Percentiles rank a stretch among this genome's conserved stretches.
Conservation (phyloP, 345 rosid genomes). For the Reutealis trisperma region DNA sequence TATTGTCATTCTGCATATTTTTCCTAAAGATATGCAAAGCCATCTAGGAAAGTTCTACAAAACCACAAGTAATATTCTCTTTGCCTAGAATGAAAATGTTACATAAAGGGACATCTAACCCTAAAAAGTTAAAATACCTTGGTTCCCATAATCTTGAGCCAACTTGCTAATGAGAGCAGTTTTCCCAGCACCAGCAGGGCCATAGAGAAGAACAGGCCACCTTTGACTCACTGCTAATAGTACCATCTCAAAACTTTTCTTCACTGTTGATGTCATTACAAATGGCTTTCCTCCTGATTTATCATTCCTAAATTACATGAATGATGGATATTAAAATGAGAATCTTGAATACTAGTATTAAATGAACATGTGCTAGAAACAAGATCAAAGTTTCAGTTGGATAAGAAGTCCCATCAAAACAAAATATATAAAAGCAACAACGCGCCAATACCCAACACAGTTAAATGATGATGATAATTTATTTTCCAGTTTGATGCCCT, state of each 20-base stretch:
- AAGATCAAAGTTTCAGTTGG: not conserved
- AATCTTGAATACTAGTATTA: not conserved
- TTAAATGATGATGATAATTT: not conserved
- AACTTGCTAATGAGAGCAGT: conserved; percentile 80
- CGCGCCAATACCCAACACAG: not conserved
- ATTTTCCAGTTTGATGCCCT: conserved; percentile 16
- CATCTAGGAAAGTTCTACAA: not conserved
- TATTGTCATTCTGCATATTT: not conserved
- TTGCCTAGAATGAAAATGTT: not conserved
- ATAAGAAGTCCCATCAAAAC: not conserved
- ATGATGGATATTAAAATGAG: conserved; percentile 14
- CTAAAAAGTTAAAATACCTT: conserved; percentile 49
- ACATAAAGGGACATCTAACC: not conserved
- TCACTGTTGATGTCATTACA: conserved; percentile 57
- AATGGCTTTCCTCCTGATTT: conserved; percentile 49
- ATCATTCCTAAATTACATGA: conserved; percentile 54
- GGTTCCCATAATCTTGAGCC: conserved; percentile 65
- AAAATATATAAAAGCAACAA: not conserved
- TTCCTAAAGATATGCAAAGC: not conserved
- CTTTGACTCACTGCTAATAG: conserved; percentile 77
- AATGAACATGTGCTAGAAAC: not conserved
- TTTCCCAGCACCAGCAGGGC: conserved; percentile 91
- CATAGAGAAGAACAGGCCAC: conserved; percentile 94
- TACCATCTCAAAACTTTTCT: conserved; percentile 77
- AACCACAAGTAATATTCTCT: not conserved